phyloP scores from a whole-genome alignment of 106 monocot species.

The Acorus calamus region DNA sequence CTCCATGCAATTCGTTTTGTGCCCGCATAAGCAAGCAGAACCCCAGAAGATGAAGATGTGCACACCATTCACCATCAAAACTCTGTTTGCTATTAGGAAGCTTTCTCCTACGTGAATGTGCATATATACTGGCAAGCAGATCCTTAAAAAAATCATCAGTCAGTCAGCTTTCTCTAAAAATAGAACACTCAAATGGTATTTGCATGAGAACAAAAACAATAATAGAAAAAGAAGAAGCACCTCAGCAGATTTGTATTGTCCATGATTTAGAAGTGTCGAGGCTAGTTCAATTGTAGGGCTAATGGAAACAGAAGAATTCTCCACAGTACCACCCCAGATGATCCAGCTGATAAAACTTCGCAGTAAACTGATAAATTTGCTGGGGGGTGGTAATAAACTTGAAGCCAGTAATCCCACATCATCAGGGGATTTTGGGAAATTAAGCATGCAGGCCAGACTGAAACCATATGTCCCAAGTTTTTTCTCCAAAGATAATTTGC shows the following conservation, averaged over 20 bases:
- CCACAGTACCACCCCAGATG: conserved; percentile 27
- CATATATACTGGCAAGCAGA: conserved; percentile 49
- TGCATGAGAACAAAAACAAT: conserved; percentile 1
- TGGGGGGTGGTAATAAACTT: conserved; percentile 27
- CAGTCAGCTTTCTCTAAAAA: background rate
- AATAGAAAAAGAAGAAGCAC: conserved; percentile 19
- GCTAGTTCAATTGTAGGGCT: conserved; percentile 32
- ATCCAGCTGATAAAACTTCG: conserved; percentile 38
- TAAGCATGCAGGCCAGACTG: conserved; percentile 68
- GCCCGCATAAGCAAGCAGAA: conserved; percentile 69
- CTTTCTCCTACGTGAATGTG: conserved; percentile 39
- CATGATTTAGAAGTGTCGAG: conserved; percentile 54
- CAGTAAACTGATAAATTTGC: conserved; percentile 26
- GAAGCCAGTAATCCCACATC: conserved; percentile 27
- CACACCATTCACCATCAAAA: conserved; percentile 33
- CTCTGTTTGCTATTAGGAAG: conserved; percentile 13
- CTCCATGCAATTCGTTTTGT: conserved; percentile 33
- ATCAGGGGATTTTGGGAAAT: conserved; percentile 42
- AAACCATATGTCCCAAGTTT: conserved; percentile 59
- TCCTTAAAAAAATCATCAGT: conserved; percentile 26
- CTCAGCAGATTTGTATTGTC: conserved; percentile 88
- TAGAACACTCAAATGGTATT: no score
- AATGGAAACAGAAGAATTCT: conserved; percentile 12
- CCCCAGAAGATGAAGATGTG: conserved; percentile 75
- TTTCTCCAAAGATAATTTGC: conserved; percentile 30